Percentiles rank a stretch among this genome's conserved stretches.
phyloP scores from a whole-genome alignment of 129 eudicot genomes.

The Calendula officinalis region DNA sequence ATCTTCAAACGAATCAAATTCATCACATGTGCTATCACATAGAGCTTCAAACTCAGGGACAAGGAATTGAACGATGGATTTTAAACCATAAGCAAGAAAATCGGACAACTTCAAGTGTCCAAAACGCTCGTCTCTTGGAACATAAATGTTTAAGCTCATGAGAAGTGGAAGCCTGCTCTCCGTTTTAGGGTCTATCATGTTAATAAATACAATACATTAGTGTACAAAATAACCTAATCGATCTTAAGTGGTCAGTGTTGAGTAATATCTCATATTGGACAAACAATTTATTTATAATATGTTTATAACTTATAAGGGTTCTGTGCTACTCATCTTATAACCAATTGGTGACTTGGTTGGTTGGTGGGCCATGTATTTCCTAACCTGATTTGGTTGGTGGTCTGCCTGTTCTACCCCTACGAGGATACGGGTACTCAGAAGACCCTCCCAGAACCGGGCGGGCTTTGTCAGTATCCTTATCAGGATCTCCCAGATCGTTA shows the following conservation, averaged over 20 bases:
- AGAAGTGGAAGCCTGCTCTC: conserved; percentile 61
- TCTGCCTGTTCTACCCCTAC: conserved; percentile 76
- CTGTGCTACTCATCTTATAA: no score
- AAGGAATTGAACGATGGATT: conserved; percentile 49
- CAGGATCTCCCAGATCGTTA: conserved; percentile 67
- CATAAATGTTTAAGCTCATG: conserved; percentile 49
- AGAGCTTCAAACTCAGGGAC: conserved; percentile 48
- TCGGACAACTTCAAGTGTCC: conserved; percentile 64
- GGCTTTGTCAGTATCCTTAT: conserved; percentile 31
- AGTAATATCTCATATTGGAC: no score
- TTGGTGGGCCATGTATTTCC: background rate
- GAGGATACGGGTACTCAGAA: conserved; percentile 63
- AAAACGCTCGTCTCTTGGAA: conserved; percentile 75
- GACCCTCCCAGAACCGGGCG: conserved; percentile 74
- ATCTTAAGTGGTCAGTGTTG: conserved; percentile 4
- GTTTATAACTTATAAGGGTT: no score
- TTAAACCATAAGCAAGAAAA: conserved; percentile 48
- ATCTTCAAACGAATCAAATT: conserved; percentile 59
- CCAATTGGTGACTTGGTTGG: no score
- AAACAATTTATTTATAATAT: no score
- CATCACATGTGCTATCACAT: conserved; percentile 41
- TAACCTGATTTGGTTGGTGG: conserved; percentile 55
- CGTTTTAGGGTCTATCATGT: conserved; percentile 44
- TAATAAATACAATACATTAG: conserved; percentile 10
- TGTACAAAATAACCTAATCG: background rate